Conservation (phyloP, 225 moss, liverwort and hornwort species). For the Polytrichum formosum region DNA sequence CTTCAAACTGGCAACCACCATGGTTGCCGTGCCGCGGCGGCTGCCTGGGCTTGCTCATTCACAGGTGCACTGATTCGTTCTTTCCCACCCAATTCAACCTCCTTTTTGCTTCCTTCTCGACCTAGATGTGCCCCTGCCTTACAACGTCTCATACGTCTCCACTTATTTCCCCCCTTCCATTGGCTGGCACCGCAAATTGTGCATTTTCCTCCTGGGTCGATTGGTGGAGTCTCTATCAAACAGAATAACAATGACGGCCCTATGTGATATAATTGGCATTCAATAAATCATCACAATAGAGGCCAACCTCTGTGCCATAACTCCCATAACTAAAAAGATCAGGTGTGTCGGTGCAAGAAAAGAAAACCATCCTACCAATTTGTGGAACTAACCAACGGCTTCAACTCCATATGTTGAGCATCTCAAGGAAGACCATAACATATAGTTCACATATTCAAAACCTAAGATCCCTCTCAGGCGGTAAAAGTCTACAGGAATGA, state of each 20-base stretch:
- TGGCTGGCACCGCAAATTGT: background rate
- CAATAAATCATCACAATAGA: background rate
- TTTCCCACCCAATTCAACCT: background rate
- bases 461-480: background rate
- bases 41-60: constrained; percentile 42
- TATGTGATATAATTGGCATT: background rate
- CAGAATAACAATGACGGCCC: background rate
- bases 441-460: background rate
- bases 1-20: constrained; percentile 51
- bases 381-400: background rate
- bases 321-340: background rate
- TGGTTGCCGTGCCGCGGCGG: constrained; percentile 46
- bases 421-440: background rate
- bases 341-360: background rate
- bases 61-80: constrained; percentile 27
- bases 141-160: background rate
- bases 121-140: background rate
- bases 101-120: background rate
- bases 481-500: no score
- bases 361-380: background rate
- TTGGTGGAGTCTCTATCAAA: no score
- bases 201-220: background rate
- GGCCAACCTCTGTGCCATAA: background rate
- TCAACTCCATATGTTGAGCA: constrained; percentile 2
- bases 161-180: background rate